Evolutionary conservation across 2,329 filamentous ascomycete species (phyloP), one percentile per base, ranked within the genome.

Genomic region (Xylariaceae sp.): DNA sequence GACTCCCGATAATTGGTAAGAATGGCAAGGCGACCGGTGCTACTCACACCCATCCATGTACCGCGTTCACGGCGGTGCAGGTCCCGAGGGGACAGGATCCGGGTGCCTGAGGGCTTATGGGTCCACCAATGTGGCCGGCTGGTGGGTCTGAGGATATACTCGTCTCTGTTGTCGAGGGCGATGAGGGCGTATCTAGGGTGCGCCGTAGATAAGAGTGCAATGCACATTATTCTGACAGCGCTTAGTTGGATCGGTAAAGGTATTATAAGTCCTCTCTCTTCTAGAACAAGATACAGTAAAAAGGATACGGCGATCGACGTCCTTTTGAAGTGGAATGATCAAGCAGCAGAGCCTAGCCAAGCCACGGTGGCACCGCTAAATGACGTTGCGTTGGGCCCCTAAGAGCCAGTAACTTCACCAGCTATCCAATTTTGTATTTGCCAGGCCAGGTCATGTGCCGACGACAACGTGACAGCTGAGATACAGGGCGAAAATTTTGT

Each of bases 81-180:
- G 69, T 89, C 86, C 55, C 84, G 79, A 17, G 85, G 78, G 5
- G 85, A 87, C 26, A 88, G 79, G 48, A 88, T 76, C 55, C 78
- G 64, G 37, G 72, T 60, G 12, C 77, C 76, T 28, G 77, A 75
- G 34, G 71, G 67, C 17, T 72, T 70, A 58, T 79, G 79, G 39
- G 72, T 79, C 85, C 85, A 88, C 85, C 85, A 88, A 71, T 87
- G 81, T 6, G 85, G 85, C 56, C 82, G 78, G 49, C 82, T 86
- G 2, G 86, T 88, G 3, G 86, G 86, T 24, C 86, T 80, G 12
- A 87, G 78, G 61, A 88, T 84, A 74, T 83, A 88, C 71, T 88
- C 89, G 77, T 94, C 90, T 66, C 90, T 84, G 73, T 94, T 94
- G 75, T 92, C 86, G 70, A 92, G 79, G 58, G 91, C 76, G 66